Evolutionary conservation across 1,139 yeast genomes (phyloP), one percentile per base, ranked within the genome.

Genomic region (Protomyces inouyei): DNA sequence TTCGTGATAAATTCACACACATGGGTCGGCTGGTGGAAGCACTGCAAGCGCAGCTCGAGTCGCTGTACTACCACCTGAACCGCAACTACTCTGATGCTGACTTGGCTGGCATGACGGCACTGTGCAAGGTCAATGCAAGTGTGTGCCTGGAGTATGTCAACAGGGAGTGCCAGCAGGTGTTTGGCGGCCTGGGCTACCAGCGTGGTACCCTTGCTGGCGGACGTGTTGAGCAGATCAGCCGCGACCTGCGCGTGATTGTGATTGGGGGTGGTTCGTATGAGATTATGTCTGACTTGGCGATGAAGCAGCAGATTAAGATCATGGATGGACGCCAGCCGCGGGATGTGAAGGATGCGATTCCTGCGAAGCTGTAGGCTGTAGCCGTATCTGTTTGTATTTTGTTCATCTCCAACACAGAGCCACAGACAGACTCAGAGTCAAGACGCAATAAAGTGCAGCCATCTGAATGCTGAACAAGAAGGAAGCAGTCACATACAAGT

Each of bases 201-300:
- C 76, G 76, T 28, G 80, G 81, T 40, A 80, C 80, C 57, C 23
- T 52, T 12, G 76, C 74, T 66, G 80, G 79, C 57, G 80, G 77
- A 36, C 75, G 75, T 66, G 78, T 78, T 52, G 80, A 78, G 72
- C 75, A 80, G 14, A 69, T 78, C 43, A 77, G 76, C 72, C 71
- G 80, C 48, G 81, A 78, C 66, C 79, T 77, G 38, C 73, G 80
- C 18, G 80, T 80, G 5, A 75, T 75, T 66, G 79, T 80, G 36
- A 77, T 78, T 64, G 80, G 80, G 9, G 80, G 80, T 52, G 80
- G 80, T 9, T 77, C 80, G 10, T 79, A 78, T 68, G 81, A 78
- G 69, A 78, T 78, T 66, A 77, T 78, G 80, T 72, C 77, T 37
- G 80, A 78, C 61, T 71, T 78, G 61, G 72, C 78, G 25, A 75